A percentile compares a stretch with the other conserved stretches of the same genome.
Evolutionary conservation across 2,329 filamentous ascomycete species (phyloP).

Genomic region (Fonsecaea pugnacius): DNA sequence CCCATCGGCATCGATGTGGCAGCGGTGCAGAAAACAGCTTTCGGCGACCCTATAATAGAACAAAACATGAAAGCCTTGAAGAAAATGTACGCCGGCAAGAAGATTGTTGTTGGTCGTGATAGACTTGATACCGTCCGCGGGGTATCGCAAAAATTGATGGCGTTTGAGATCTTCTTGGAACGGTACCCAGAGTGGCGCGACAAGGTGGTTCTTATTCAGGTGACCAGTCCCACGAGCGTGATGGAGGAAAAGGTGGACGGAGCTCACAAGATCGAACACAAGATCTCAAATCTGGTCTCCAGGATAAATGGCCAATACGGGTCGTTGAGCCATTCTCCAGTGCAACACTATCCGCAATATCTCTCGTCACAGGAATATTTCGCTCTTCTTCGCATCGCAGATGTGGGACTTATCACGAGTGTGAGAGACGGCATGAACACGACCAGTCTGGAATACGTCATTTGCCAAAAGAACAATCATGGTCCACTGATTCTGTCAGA

Average conservation of each 20-base stretch:
- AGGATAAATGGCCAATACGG: conserved; percentile 91
- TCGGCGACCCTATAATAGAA: conserved; percentile 69
- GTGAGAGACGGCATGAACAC: conserved; percentile 98
- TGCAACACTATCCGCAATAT: conserved; percentile 95
- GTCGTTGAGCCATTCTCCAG: conserved; percentile 83
- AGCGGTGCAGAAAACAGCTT: conserved; percentile 75
- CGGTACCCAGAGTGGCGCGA: conserved; percentile 89
- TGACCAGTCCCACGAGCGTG: conserved; percentile 83
- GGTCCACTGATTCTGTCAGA: conserved; percentile 92
- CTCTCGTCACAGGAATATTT: conserved; percentile 90
- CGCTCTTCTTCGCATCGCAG: conserved; percentile 83
- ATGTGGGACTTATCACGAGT: conserved; percentile 92
- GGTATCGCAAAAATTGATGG: conserved; percentile 93
- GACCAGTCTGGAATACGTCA: conserved; percentile 89
- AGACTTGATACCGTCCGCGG: conserved; percentile 91
- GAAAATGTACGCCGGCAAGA: conserved; percentile 82
- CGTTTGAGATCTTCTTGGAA: conserved; percentile 89
- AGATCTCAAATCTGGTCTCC: conserved; percentile 87
- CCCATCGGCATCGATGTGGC: conserved; percentile 93
- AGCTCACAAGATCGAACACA: conserved; percentile 80
- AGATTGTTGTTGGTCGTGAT: conserved; percentile 92
- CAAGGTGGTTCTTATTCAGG: conserved; percentile 90
- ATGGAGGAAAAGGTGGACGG: conserved; percentile 77
- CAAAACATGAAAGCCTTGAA: conserved; percentile 73
- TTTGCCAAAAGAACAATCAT: conserved; percentile 84